Evolutionary conservation across 352 stramenopile genomes (phyloP).

Genomic region (Pythium brachiatum): DNA sequence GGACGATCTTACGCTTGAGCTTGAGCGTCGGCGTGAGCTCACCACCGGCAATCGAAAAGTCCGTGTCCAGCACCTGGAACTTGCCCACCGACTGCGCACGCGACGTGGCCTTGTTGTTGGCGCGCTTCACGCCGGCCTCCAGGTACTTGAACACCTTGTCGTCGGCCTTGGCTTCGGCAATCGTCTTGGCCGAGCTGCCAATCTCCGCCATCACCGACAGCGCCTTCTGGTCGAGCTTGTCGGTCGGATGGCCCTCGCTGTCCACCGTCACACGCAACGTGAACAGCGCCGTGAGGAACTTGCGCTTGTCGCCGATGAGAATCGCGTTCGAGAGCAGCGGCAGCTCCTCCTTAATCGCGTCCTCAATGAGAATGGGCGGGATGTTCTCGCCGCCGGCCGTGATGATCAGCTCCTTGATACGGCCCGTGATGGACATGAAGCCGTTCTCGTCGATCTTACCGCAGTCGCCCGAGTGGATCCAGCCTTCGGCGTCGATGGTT

Average conservation of each 20-base stretch:
- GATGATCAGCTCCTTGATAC: conserved; percentile 96
- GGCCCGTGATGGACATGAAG: conserved; percentile 95
- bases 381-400: conserved; percentile 97
- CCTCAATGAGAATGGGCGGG: conserved; percentile 90
- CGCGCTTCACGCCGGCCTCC: conserved; percentile 71
- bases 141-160: conserved; percentile 81
- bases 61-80: conserved; percentile 81
- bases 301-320: conserved; percentile 91
- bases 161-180: conserved; percentile 61
- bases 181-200: conserved; percentile 63
- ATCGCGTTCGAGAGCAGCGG: conserved; percentile 89
- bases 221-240: conserved; percentile 75
- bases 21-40: conserved; percentile 97
- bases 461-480: conserved; percentile 93
- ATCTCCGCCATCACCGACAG: conserved; percentile 60
- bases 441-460: conserved; percentile 87
- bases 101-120: conserved; percentile 71
- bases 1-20: conserved; percentile 91
- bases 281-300: conserved; percentile 90
- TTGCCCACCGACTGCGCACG: conserved; percentile 86
- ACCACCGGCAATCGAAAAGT: conserved; percentile 89
- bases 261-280: conserved; percentile 84
- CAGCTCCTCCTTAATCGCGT: conserved; percentile 89
- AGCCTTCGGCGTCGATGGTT: conserved; percentile 92
- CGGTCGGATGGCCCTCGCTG: conserved; percentile 73